Base-by-base conservation (phyloP, 2,329 filamentous ascomycete species). In the Xylariaceae sp. region DNA sequence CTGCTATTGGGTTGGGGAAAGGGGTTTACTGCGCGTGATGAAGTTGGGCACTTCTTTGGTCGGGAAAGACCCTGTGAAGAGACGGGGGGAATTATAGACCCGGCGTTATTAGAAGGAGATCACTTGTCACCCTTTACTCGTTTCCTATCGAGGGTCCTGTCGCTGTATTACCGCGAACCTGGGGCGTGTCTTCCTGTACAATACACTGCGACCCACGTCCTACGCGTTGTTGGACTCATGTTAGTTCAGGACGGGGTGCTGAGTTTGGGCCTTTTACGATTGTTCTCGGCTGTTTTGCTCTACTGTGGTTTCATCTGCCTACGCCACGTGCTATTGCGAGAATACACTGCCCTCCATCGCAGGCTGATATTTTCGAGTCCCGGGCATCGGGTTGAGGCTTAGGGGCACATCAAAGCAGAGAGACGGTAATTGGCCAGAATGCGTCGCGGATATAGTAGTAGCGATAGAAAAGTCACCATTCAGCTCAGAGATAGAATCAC, bases 21-120 rank as follows among this genome's bases (percentile, higher is more conserved):
- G 5, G 13, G 8, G 13, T 34, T 34, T 3, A 3, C 30, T 10
- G n/a, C n/a, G n/a, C n/a, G n/a, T n/a, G n/a, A n/a, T 34, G 13
- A 34, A 12, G 30, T 10, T 16, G 50, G 49, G 29, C 5, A 26
- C 26, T 26, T 8, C n/a, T n/a, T n/a, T n/a, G n/a, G n/a, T n/a
- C n/a, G n/a, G n/a, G n/a, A n/a, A n/a, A n/a, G n/a, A n/a, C n/a
- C n/a, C n/a, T n/a, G n/a, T 26, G 26, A 26, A 5, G 7, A 7
- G 12, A 15, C 16, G 12, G 16, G 9, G 3, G 18, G 13, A 13
- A 22, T 26, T 6, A 39, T 55, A 32, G 58, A 42, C 53, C 40
- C 51, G 57, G 54, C 55, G 57, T 59, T 59, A 54, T 39, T 52
- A 52, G 54, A 54, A 42, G 47, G 8, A 26, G 26, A 30, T 26